Conservation (phyloP, 495 filamentous ascomycete species). For the Aspergillus asperescens region DNA sequence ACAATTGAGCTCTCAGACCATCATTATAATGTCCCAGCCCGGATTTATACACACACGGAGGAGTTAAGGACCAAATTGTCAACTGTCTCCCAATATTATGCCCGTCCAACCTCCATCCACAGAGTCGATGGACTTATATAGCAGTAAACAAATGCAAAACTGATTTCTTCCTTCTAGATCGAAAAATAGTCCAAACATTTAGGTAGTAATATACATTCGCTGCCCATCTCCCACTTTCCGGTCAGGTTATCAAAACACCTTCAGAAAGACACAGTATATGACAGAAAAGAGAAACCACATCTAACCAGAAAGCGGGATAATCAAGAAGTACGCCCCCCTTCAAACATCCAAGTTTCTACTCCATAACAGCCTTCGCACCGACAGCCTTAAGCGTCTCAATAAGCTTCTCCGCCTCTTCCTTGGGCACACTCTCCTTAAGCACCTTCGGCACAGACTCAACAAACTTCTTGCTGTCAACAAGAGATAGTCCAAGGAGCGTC, state of each 20-base stretch:
- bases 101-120: too few species aligned
- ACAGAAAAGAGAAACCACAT: constrained; percentile 22
- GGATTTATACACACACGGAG: too few species aligned
- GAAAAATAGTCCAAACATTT: constrained; percentile 34
- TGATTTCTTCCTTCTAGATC: constrained; percentile 18
- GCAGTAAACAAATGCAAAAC: not conserved
- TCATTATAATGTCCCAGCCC: too few species aligned
- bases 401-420: constrained; percentile 99
- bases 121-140: not conserved
- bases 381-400: constrained; percentile 87
- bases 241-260: constrained; percentile 16
- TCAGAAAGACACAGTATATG: constrained; percentile 18
- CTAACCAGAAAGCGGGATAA: constrained; percentile 14
- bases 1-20: too few species aligned
- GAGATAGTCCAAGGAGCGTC: constrained; percentile 83
- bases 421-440: constrained; percentile 96
- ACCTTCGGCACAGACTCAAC: constrained; percentile 95
- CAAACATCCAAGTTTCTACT: constrained; percentile 48
- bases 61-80: too few species aligned
- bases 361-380: constrained; percentile 82
- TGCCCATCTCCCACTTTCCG: constrained; percentile 21
- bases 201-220: constrained; percentile 47
- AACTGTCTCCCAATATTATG: too few species aligned
- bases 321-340: constrained; percentile 12
- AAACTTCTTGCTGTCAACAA: constrained; percentile 99